phyloP scores from a whole-genome alignment of 768 basidiomycete genomes.

The Omphalotus guepiniiformis region DNA sequence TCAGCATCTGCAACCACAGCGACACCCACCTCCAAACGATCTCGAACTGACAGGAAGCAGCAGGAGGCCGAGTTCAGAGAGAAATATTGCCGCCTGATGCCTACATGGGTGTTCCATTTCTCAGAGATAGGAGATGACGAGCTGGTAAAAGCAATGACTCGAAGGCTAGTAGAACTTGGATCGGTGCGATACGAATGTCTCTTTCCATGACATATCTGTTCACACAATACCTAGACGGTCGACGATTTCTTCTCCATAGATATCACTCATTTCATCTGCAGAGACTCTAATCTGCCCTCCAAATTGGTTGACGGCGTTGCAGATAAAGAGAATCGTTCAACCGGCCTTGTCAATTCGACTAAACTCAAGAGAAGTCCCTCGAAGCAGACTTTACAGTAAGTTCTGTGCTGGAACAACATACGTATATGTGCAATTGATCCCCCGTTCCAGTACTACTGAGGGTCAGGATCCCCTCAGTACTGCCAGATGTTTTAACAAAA shows the following conservation, averaged over 20 bases:
- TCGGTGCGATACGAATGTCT: slow-evolving; percentile 69
- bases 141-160: slow-evolving; percentile 34
- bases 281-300: slow-evolving; percentile 59
- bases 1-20: slow-evolving; percentile 1
- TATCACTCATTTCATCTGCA: slow-evolving; percentile 86
- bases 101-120: slow-evolving; percentile 60
- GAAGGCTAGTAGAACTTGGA: slow-evolving; percentile 56
- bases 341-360: slow-evolving; percentile 21
- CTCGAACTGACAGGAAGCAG: slow-evolving; percentile 3
- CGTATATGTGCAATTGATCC: background rate
- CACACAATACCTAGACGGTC: too few species aligned
- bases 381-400: slow-evolving; percentile 56
- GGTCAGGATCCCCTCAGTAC: slow-evolving; percentile 28
- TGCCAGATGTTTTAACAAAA: slow-evolving; percentile 68
- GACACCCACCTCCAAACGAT: too few species aligned
- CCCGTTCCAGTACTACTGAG: background rate
- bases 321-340: slow-evolving; percentile 68
- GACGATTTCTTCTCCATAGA: slow-evolving; percentile 86
- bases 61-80: slow-evolving; percentile 68
- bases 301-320: slow-evolving; percentile 23
- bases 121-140: slow-evolving; percentile 43
- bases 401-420: background rate
- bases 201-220: slow-evolving; percentile 2
- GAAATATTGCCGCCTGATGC: slow-evolving; percentile 86
- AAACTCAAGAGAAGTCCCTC: slow-evolving; percentile 58